Conservation (phyloP, 352 stramenopile genomes). For the Phytopythium montanum region DNA sequence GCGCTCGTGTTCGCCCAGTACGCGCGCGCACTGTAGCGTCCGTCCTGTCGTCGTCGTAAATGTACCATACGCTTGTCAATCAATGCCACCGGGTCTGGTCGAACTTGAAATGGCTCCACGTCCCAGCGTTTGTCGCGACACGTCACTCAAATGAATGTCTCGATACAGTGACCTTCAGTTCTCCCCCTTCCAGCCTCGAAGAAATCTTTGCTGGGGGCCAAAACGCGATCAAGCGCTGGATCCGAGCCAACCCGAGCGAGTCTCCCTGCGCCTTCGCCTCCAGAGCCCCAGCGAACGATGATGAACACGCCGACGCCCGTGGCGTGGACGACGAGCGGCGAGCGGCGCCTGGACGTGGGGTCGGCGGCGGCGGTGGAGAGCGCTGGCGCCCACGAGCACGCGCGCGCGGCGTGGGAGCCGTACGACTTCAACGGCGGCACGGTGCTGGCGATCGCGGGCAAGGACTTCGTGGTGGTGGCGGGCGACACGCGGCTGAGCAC, state of each 20-base stretch:
- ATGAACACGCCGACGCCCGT: conserved; percentile 45
- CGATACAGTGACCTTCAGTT: background rate
- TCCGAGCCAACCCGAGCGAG: background rate
- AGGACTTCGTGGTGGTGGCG: conserved; percentile 96
- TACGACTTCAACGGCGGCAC: conserved; percentile 88
- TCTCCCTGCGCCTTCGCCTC: background rate
- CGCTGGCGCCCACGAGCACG: conserved; percentile 34
- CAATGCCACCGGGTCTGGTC: background rate
- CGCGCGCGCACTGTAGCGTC: background rate
- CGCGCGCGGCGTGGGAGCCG: conserved; percentile 65
- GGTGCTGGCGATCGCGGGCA: conserved; percentile 91
- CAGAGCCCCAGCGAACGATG: background rate
- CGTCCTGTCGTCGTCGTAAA: too few relatives aligned
- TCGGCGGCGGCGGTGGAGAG: conserved; percentile 15
- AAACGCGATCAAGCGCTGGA: conserved; percentile 1
- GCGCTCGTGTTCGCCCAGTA: conserved; percentile 5
- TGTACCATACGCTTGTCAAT: background rate
- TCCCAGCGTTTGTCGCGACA: background rate
- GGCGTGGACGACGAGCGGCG: conserved; percentile 63
- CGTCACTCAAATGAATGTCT: background rate
- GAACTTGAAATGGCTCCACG: background rate
- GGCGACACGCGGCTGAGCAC: conserved; percentile 95
- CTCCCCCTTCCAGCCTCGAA: background rate
- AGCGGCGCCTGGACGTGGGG: conserved; percentile 39
- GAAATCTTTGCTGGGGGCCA: conserved; percentile 5